A percentile compares a stretch with the other conserved stretches of the same genome.
Evolutionary conservation across 176 grass and related monocot genomes (phyloP).

Genomic region (Tillandsia leiboldiana): DNA sequence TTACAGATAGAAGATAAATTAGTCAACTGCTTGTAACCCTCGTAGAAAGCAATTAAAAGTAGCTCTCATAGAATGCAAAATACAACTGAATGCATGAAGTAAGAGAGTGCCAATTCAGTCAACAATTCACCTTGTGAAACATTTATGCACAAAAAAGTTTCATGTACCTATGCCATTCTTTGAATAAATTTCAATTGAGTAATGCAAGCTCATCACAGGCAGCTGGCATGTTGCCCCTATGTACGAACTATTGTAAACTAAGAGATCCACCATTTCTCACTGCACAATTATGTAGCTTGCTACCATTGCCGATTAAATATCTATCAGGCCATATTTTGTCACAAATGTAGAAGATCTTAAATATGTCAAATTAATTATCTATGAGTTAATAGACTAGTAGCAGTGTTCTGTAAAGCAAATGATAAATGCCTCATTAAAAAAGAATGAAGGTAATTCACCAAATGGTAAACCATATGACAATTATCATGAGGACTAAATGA

Average conservation of each 20-base stretch:
- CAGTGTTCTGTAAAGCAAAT: neutral
- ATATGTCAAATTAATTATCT: neutral
- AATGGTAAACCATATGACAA: neutral
- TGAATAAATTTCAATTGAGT: neutral
- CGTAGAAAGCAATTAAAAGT: too few species aligned
- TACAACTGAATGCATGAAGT: too few species aligned
- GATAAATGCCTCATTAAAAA: neutral
- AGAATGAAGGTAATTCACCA: neutral
- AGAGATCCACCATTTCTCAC: neutral
- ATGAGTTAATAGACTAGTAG: neutral
- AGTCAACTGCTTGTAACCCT: too few species aligned
- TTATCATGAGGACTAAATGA: neutral
- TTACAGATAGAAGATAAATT: too few species aligned
- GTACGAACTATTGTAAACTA: neutral
- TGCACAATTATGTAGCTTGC: neutral
- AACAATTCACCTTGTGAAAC: too few species aligned
- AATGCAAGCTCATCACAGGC: neutral
- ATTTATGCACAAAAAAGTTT: too few species aligned
- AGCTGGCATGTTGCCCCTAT: neutral
- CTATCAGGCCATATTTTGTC: neutral
- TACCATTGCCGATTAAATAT: neutral
- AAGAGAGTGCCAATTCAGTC: too few species aligned
- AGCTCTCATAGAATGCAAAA: too few species aligned
- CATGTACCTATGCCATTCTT: too few species aligned
- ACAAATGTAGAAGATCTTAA: neutral